phyloP scores from a whole-genome alignment of 1,139 yeast species.

The Yamadazyma mexicana region DNA sequence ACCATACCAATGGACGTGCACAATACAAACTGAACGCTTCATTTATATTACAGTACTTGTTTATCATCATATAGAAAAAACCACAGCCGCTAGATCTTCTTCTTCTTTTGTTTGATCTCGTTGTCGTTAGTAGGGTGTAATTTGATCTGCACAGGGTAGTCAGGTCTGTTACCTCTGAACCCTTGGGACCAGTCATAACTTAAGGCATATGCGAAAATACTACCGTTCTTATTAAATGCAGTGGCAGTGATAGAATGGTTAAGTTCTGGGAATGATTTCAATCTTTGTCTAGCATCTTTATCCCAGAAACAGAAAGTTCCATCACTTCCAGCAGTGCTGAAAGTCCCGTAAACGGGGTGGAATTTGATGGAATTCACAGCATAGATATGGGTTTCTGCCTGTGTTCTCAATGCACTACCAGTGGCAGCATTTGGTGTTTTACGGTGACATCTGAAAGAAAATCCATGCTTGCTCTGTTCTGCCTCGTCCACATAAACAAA shows the following conservation, averaged over 20 bases:
- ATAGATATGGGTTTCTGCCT: slow-evolving; percentile 57
- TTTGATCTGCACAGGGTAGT: slow-evolving; percentile 73
- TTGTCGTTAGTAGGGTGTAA: slow-evolving; percentile 84
- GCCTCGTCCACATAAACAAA: slow-evolving; percentile 87
- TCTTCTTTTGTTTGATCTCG: slow-evolving; percentile 80
- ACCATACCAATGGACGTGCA: too few species aligned
- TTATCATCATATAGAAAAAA: not conserved
- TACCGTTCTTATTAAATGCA: slow-evolving; percentile 80
- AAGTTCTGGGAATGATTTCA: slow-evolving; percentile 75
- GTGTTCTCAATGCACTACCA: slow-evolving; percentile 34
- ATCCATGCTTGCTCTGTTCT: slow-evolving; percentile 70
- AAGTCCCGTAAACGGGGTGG: slow-evolving; percentile 90
- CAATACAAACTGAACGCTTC: too few species aligned
- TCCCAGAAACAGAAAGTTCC: slow-evolving; percentile 97
- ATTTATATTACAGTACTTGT: not conserved
- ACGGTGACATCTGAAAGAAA: slow-evolving; percentile 94
- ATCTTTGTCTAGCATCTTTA: slow-evolving; percentile 85
- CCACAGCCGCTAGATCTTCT: slow-evolving; percentile 17
- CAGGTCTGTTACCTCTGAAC: slow-evolving; percentile 70
- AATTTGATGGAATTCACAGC: slow-evolving; percentile 79
- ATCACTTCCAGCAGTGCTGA: slow-evolving; percentile 93
- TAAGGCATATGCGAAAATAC: slow-evolving; percentile 85
- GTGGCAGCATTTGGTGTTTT: slow-evolving; percentile 40
- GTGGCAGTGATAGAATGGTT: slow-evolving; percentile 76
- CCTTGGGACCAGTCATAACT: slow-evolving; percentile 98